These are phyloP conservation scores for Porphyrellus sp. DNA, from an alignment of 1,284 basidiomycete genomes.

Conservation along the genomic window DNA sequence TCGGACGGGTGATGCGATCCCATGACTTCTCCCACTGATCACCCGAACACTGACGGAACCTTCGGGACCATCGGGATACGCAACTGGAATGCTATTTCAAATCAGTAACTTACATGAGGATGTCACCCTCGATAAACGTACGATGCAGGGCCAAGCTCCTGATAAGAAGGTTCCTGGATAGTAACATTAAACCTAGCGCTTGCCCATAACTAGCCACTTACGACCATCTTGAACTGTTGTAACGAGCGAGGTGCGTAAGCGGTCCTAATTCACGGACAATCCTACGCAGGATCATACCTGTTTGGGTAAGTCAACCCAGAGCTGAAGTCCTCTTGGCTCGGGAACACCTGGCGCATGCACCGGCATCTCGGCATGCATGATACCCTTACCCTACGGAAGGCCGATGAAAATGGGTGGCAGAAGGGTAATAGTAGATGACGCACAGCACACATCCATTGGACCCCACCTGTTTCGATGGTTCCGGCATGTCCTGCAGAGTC, in stretches of 20 bases:
- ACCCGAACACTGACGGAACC: constrained; percentile 78
- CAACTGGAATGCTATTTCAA: constrained; percentile 60
- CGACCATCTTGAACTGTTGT: constrained; percentile 76
- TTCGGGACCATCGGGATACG: constrained; percentile 67
- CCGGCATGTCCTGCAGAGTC: constrained; percentile 90
- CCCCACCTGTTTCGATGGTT: constrained; percentile 77
- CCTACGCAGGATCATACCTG: constrained; percentile 38
- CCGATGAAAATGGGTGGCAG: background rate
- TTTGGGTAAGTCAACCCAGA: constrained; percentile 93
- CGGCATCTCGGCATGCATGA: constrained; percentile 91
- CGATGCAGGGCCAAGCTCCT: constrained; percentile 67
- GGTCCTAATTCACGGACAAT: background rate
- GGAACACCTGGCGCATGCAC: constrained; percentile 65
- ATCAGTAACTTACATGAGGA: constrained; percentile 1
- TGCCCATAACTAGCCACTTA: constrained; percentile 35
- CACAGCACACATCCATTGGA: constrained; percentile 95
- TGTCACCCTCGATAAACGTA: constrained; percentile 28
- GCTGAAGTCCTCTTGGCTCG: constrained; percentile 78
- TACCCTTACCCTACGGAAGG: constrained; percentile 42
- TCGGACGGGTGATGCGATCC: constrained; percentile 82
- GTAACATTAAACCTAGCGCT: background rate
- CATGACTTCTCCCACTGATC: constrained; percentile 86
- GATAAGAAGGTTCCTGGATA: constrained; percentile 66
- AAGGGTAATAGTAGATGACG: constrained; percentile 20
- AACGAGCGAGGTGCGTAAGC: constrained; percentile 21